Base-by-base conservation (phyloP, 371 early-diverging fungal genomes). In the Parasitella parasitica region DNA sequence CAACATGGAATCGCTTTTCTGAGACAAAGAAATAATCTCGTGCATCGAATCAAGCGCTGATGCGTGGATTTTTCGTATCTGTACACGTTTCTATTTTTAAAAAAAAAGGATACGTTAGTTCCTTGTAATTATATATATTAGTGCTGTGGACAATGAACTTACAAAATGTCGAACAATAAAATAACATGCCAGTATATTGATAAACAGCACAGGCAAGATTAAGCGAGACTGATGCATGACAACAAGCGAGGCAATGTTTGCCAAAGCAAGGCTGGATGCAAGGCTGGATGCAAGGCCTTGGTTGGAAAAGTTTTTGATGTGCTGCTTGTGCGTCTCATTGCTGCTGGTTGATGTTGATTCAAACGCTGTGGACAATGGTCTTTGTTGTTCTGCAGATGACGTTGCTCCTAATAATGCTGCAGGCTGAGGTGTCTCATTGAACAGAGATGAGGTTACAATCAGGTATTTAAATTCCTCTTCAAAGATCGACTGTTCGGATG, bases 401-500 rank as follows among this genome's bases (percentile, higher is more conserved):
- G 56, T 6, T 24, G 30, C 24, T 30, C 34, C 16, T 46, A 28
- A n/a, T 35, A 43, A 3, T 62, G 49, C 3, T 46, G 63, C 43
- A 43, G 6, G 43, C 13, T 56, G 55, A 20, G 54, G 72, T 12
- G 61, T 62, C 50, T 83, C 81, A 62, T 81, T 86, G 28, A 88
- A 72, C 36, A 88, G 71, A 9, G 87, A 84, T 0, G 88, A 88
- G 3, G 88, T 86, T 26, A 82, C 85, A 48, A 88, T 81, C 24
- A 86, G 60, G 62, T 86, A 86, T 54, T 85, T 86, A 70, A 88
- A 86, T 16, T 84, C 81, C 35, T 88, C 88, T 61, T 86, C 87
- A 70, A 88, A 88, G 34, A 75, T 82, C 27, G 75, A 72, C 68
- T 86, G 84, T 58, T 86, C 86, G 12, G 70, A 64, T n/a, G 76